These are phyloP conservation scores for Eucalyptus cloeziana DNA, from an alignment of 345 rosid species.

Conservation along the genomic window DNA sequence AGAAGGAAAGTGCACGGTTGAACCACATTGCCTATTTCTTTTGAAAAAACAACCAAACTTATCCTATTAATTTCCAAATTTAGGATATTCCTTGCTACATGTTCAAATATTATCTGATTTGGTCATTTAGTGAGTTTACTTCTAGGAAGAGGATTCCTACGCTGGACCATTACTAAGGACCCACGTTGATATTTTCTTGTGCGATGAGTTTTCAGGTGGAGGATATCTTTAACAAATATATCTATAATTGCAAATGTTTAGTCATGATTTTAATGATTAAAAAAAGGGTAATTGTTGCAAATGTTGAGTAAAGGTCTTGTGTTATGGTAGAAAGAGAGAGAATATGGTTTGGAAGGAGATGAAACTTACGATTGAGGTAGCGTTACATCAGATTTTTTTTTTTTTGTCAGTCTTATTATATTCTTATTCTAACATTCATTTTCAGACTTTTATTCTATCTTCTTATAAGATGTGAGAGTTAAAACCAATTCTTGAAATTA, in stretches of 20 bases:
- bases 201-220: neutral
- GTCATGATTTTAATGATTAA: neutral
- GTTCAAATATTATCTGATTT: neutral
- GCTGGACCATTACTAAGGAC: neutral
- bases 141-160: neutral
- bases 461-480: no score
- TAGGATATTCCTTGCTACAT: neutral
- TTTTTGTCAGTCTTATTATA: no score
- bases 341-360: neutral
- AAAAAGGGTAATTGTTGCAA: neutral
- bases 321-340: neutral
- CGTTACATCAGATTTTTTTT: neutral
- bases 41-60: neutral
- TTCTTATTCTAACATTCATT: no score
- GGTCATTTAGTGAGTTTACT: neutral
- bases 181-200: neutral
- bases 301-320: neutral
- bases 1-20: rapidly evolving
- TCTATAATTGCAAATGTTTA: neutral
- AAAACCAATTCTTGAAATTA: no score
- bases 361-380: neutral
- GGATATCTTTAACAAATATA: neutral
- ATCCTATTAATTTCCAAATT: neutral
- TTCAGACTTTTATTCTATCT: no score
- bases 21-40: neutral